Evolutionary conservation across 1,284 basidiomycete genomes (phyloP), one percentile per base, ranked within the genome.

Genomic region (Heterobasidion parviporum): DNA sequence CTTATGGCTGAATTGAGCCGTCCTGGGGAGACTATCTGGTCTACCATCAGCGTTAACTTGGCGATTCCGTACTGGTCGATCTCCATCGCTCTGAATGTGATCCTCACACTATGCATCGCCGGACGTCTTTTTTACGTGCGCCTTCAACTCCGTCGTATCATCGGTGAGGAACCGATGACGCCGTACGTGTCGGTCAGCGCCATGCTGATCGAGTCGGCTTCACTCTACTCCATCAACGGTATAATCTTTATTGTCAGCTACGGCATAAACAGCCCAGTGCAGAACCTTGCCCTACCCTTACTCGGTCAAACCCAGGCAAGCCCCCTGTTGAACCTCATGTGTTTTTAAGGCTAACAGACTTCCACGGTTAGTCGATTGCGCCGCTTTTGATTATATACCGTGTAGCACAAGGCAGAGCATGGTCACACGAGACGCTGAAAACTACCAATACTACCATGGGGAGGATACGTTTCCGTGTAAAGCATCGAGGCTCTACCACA

Each of bases 181-280:
- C 26, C 2, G 26, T 61, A 62, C 43, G 55, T 49, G 15, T 62
- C 63, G 12, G 49, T 62, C 10, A 56, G 56, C 12, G 63, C 64
- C 14, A 64, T 64, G 62, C 55, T 65, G 20, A 55, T 64, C 41
- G 64, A 65, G 50, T 61, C 59, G 8, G 62, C 64, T 7, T 51
- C 57, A 15, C 57, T 64, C 7, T 65, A 64, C 53, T 61, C 61
- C 14, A 38, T 52, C 15, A 51, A n/a, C 15, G 56, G 50, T 4
- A 16, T 61, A 2, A 52, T 55, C 33, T 56, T 60, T 54, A 43
- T 61, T 53, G 54, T 58, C 18, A 47, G 44, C 32, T 60, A 52
- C 18, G 60, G 36, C 9, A 8, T 41, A 8, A 58, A 58, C 45
- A 60, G 55, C 43, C n/a, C 8, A 8, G 18, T 54, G n/a, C 41